Evolutionary conservation across 805 yeast species (phyloP), one percentile per base, ranked within the genome.

Genomic region (Candida ipomoeae): DNA sequence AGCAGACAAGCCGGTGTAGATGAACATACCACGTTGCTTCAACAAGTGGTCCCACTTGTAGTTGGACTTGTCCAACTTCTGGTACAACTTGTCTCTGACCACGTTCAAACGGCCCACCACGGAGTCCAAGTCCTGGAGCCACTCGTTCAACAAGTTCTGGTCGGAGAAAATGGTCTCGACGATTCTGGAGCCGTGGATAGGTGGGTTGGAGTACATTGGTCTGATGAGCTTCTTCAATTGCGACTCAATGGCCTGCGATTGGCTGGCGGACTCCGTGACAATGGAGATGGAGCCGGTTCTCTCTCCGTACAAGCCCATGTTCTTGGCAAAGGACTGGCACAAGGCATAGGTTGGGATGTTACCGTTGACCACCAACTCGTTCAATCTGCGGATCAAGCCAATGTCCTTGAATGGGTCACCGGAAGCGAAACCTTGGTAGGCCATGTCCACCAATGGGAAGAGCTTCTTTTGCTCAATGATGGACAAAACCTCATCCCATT

Each of bases 21-120:
- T 88, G 72, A 92, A 92, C 98, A 92, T 92, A 61, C 99, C 99
- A 66, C 92, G 86, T 70, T 92, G 98, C 64, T 84, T 79, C 50
- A 87, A 74, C 61, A 92, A 78, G 65, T 88, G 96, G 48, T 85
- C 85, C 98, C 98, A 92, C 67, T 82, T 76, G 59, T 85, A 78
- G 64, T 71, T 76, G 64, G 82, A 73, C 64, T 75, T 82, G 73
- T 75, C 83, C 61, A 89, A 78, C 54, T 80, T 75, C 48, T 80
- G 77, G 67, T 80, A 81, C 64, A 92, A 77, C 53, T 78, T 69
- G 49, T 71, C 63, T 67, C 97, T 81, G 78, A 90, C 89, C 29
- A 75, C 69, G 62, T 81, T 82, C 67, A 92, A 82, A 65, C 98
- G 82, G 58, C 82, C 79, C 43, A 89, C 85, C 85, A 92, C 94